A percentile compares a stretch with the other conserved stretches of the same genome.
Evolutionary conservation across 2,329 filamentous ascomycete species (phyloP).

Genomic region (Fusarium vanettenii): DNA sequence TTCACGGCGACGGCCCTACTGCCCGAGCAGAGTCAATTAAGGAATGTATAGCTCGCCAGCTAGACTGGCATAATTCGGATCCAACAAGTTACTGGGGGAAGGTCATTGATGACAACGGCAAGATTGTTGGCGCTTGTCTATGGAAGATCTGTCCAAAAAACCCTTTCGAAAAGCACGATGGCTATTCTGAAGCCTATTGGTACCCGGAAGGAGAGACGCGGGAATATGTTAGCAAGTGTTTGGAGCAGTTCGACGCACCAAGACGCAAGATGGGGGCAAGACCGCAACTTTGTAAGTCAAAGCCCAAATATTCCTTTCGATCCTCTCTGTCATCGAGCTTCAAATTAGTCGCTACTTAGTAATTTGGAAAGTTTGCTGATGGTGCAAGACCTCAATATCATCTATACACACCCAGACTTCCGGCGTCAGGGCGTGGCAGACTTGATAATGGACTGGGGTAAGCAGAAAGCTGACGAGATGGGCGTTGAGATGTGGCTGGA

Average conservation of each 20-base stretch:
- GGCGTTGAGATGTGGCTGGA: conserved; percentile 40
- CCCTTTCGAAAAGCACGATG: conserved; percentile 21
- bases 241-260: conserved; percentile 31
- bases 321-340: background rate
- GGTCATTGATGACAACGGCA: conserved; percentile 28
- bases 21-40: conserved; percentile 20
- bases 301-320: background rate
- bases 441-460: conserved; percentile 37
- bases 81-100: conserved; percentile 30
- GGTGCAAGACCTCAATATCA: conserved; percentile 30
- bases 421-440: conserved; percentile 36
- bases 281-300: conserved; percentile 34
- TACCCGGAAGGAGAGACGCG: conserved; percentile 32
- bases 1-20: conserved; percentile 15
- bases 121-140: conserved; percentile 33
- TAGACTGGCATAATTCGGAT: conserved; percentile 33
- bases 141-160: conserved; percentile 30
- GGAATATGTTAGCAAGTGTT: conserved; percentile 31
- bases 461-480: conserved; percentile 40
- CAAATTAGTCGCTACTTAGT: background rate
- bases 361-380: background rate
- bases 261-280: conserved; percentile 28
- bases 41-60: conserved; percentile 6
- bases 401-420: conserved; percentile 36
- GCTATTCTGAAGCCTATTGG: conserved; percentile 25